Percentiles rank a stretch among this genome's conserved stretches.
These are phyloP conservation scores for Piloderma croceum DNA, from an alignment of 768 basidiomycete genomes.

Conservation along the genomic window DNA sequence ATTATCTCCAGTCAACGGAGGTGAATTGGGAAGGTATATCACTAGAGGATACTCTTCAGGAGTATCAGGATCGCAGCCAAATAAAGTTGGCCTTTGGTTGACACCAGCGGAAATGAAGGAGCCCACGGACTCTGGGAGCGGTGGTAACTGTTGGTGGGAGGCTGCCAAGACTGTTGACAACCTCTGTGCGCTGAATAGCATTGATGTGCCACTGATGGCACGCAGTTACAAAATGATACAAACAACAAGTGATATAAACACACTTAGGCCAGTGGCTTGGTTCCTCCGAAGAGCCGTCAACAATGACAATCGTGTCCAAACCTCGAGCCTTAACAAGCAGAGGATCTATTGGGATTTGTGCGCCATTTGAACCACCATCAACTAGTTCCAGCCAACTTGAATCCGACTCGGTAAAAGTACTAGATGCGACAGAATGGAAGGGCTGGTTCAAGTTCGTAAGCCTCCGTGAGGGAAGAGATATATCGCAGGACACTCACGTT, in stretches of 20 bases:
- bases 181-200: constrained; percentile 39
- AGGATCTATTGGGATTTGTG: constrained; percentile 68
- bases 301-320: constrained; percentile 70
- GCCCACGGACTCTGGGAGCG: constrained; percentile 46
- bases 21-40: constrained; percentile 73
- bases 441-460: constrained; percentile 25
- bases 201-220: constrained; percentile 45
- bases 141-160: constrained; percentile 59
- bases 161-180: constrained; percentile 38
- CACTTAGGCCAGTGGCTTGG: constrained; percentile 64
- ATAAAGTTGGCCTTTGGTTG: constrained; percentile 68
- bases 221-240: background rate
- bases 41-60: constrained; percentile 60
- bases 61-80: constrained; percentile 61
- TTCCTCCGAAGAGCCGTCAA: constrained; percentile 63
- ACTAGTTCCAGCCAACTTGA: constrained; percentile 55
- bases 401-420: constrained; percentile 49
- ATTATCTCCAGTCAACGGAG: constrained; percentile 54
- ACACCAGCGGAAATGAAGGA: constrained; percentile 57
- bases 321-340: constrained; percentile 63
- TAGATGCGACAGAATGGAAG: constrained; percentile 43
- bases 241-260: constrained; percentile 12
- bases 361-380: constrained; percentile 64
- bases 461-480: constrained; percentile 3
- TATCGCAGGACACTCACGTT: constrained; percentile 29